Evolutionary conservation across 768 basidiomycete species (phyloP).

Genomic region (Russula vinacea): DNA sequence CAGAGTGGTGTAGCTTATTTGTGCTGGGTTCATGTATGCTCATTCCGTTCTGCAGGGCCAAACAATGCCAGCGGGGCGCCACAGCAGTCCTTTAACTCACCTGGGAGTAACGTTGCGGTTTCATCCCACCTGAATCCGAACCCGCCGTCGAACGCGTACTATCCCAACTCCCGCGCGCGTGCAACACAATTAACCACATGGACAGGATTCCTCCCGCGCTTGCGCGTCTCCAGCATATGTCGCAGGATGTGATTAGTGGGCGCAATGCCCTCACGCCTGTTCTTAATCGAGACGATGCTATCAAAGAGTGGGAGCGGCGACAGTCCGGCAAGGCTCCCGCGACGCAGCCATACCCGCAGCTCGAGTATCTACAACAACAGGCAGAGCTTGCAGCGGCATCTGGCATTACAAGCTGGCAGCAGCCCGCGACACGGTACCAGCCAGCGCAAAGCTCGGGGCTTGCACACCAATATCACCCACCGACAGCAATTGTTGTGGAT

Average conservation of each 20-base stretch:
- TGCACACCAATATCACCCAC: conserved; percentile 60
- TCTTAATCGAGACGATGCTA: conserved; percentile 89
- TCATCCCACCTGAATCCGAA: conserved; percentile 42
- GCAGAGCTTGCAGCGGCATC: conserved; percentile 73
- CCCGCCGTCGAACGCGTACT: conserved; percentile 65
- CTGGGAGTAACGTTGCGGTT: conserved; percentile 22
- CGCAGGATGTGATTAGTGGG: conserved; percentile 71
- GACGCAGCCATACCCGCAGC: conserved; percentile 81
- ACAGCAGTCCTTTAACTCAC: conserved; percentile 23
- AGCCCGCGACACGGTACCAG: conserved; percentile 44
- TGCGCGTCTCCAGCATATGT: conserved; percentile 85
- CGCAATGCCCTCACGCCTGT: conserved; percentile 90
- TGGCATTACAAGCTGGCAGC: conserved; percentile 56
- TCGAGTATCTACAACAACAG: conserved; percentile 91
- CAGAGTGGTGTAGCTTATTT: conserved; percentile 39
- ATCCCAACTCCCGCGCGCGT: conserved; percentile 65
- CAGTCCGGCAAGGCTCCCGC: conserved; percentile 69
- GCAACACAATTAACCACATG: conserved; percentile 90
- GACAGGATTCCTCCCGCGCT: conserved; percentile 93
- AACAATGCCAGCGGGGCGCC: conserved; percentile 33
- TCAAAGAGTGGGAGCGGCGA: conserved; percentile 93
- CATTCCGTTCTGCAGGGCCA: conserved; percentile 44
- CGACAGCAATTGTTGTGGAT: conserved; percentile 63
- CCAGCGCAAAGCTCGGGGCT: conserved; percentile 63
- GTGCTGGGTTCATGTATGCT: conserved; percentile 48